phyloP scores from a whole-genome alignment of 441 rosid genomes.

The Hypseocharis bilobata region DNA sequence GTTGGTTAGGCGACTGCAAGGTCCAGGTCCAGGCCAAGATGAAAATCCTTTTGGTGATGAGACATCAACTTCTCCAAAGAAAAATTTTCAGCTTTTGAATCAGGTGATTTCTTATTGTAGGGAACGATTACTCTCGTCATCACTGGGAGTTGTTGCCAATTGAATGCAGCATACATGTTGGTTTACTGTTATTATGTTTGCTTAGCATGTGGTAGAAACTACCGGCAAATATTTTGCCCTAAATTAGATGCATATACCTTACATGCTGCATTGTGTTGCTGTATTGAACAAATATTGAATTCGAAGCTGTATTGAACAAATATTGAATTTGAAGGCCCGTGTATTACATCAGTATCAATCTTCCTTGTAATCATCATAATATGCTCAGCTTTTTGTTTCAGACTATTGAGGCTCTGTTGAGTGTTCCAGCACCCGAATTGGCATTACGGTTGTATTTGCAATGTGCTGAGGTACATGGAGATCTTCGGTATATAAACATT shows the following conservation, averaged over 20 bases:
- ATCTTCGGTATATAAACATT: conserved; percentile 6
- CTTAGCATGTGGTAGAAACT: conserved; percentile 2
- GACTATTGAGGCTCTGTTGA: conserved; percentile 71
- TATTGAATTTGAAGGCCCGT: background rate
- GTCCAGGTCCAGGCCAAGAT: conserved; percentile 43
- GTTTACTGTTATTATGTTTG: background rate
- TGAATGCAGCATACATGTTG: background rate
- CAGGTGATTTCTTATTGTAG: conserved; percentile 40
- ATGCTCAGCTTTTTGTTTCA: conserved; percentile 25
- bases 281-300: background rate
- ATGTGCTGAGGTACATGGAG: conserved; percentile 78
- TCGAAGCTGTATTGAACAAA: background rate
- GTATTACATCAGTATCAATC: background rate
- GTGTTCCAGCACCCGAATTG: conserved; percentile 76
- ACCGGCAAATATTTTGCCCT: background rate
- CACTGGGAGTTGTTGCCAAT: background rate
- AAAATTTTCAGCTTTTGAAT: conserved; percentile 69
- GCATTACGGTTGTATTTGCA: conserved; percentile 77
- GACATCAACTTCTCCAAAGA: conserved; percentile 59
- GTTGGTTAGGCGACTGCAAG: conserved; percentile 69
- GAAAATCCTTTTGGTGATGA: conserved; percentile 97
- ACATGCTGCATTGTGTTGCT: background rate
- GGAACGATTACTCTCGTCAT: background rate
- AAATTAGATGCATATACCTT: background rate
- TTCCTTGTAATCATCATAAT: conserved; percentile 7